Conservation (phyloP, 495 filamentous ascomycete genomes). For the Rostrohypoxylon terebratum region DNA sequence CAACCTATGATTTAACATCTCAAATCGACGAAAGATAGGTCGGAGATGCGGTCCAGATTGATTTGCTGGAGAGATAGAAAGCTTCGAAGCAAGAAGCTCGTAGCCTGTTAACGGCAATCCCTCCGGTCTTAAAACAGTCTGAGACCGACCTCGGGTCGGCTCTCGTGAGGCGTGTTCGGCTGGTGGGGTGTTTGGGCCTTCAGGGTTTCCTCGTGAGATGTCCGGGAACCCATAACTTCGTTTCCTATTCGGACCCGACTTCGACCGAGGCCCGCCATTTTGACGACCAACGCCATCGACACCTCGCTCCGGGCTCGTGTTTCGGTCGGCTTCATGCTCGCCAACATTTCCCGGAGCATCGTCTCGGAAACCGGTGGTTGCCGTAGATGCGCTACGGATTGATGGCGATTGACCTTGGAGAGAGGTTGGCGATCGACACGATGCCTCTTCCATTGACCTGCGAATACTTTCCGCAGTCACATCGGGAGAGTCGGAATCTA, state of each 20-base stretch:
- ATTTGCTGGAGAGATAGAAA: conserved; percentile 58
- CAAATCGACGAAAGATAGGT: conserved; percentile 89
- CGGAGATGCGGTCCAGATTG: conserved; percentile 53
- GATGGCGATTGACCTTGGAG: conserved; percentile 41
- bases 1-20: conserved; percentile 83
- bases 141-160: conserved; percentile 43
- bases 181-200: conserved; percentile 46
- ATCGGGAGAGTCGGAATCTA: conserved; percentile 50
- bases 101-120: conserved; percentile 68
- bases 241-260: conserved; percentile 28
- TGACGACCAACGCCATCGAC: conserved; percentile 37
- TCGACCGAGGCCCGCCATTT: conserved; percentile 28
- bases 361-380: conserved; percentile 53
- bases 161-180: conserved; percentile 49
- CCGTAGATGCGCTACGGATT: conserved; percentile 49
- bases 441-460: conserved; percentile 47
- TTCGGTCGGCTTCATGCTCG: conserved; percentile 59
- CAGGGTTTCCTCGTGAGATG: conserved; percentile 47
- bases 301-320: conserved; percentile 59
- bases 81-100: conserved; percentile 71
- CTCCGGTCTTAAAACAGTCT: conserved; percentile 51
- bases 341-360: conserved; percentile 47
- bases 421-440: conserved; percentile 46
- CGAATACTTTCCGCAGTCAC: conserved; percentile 50
- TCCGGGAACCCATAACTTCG: conserved; percentile 52